A percentile compares a stretch with the other conserved stretches of the same genome.
These are phyloP conservation scores for Alternaria sp. DNA, from an alignment of 2,329 filamentous ascomycete genomes.

Conservation along the genomic window DNA sequence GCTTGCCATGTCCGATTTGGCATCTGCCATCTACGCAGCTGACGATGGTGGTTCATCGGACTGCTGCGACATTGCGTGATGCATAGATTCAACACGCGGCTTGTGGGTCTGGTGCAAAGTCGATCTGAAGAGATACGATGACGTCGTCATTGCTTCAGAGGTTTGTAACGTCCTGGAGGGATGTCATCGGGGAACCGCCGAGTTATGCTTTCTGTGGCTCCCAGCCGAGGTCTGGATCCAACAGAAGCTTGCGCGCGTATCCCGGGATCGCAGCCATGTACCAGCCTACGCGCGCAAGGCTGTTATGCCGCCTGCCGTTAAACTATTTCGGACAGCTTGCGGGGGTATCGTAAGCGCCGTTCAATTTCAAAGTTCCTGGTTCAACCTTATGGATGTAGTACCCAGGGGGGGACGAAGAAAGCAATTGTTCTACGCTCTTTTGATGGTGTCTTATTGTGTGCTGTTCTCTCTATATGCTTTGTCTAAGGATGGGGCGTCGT, in stretches of 20 bases:
- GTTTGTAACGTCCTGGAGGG: not conserved
- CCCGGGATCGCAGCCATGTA: not conserved
- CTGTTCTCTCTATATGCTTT: not conserved
- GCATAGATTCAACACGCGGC: not conserved
- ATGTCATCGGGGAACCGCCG: not conserved
- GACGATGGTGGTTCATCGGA: not conserved
- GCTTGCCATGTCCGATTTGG: not conserved
- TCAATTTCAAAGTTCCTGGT: not conserved
- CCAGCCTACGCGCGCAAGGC: not conserved
- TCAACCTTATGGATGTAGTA: not conserved
- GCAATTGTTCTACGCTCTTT: not conserved
- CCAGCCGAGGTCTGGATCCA: slow-evolving; percentile 3
- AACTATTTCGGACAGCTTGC: not conserved
- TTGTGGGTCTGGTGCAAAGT: not conserved
- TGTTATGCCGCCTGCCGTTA: not conserved
- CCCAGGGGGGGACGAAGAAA: not conserved
- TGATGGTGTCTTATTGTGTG: not conserved
- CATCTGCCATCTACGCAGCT: not conserved
- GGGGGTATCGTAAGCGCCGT: not conserved
- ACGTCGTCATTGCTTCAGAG: slow-evolving; percentile 5
- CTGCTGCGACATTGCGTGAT: not conserved
- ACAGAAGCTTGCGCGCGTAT: not conserved
- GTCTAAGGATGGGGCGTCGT: not conserved
- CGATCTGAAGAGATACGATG: not conserved
- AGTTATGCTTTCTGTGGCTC: not conserved